Conservation (phyloP, 495 filamentous ascomycete genomes). For the Tuber magnatum region DNA sequence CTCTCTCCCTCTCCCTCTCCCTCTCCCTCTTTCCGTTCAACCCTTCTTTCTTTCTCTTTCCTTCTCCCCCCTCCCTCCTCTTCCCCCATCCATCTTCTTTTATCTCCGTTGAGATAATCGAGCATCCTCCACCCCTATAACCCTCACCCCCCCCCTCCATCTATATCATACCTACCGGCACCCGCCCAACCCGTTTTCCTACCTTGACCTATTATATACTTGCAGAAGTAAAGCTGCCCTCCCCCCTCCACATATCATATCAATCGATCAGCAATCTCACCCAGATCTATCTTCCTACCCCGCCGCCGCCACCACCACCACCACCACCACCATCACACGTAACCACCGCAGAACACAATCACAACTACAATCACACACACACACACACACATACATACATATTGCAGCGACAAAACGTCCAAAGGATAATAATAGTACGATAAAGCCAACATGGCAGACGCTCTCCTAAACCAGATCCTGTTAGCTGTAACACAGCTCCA, state of each 20-base stretch:
- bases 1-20: conserved; percentile 18
- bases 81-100: not conserved
- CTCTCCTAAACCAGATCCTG: conserved; percentile 50
- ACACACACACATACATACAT: too few species aligned
- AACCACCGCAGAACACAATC: too few species aligned
- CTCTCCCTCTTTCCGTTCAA: not conserved
- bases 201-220: not conserved
- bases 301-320: too few species aligned
- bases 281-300: not conserved
- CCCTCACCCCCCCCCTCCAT: conserved; percentile 6
- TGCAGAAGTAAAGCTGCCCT: not conserved
- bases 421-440: not conserved
- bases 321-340: too few species aligned
- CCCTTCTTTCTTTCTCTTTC: too few species aligned
- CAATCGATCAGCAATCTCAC: not conserved
- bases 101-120: conserved; percentile 10
- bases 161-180: too few species aligned
- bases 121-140: conserved; percentile 6
- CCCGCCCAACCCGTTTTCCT: not conserved
- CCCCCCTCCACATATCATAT: not conserved
- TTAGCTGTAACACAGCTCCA: conserved; percentile 50
- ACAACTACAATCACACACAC: not conserved
- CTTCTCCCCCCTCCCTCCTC: not conserved
- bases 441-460: conserved; percentile 22
- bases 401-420: not conserved